phyloP scores from a whole-genome alignment of 345 rosid genomes.

The Nasturtium officinale region DNA sequence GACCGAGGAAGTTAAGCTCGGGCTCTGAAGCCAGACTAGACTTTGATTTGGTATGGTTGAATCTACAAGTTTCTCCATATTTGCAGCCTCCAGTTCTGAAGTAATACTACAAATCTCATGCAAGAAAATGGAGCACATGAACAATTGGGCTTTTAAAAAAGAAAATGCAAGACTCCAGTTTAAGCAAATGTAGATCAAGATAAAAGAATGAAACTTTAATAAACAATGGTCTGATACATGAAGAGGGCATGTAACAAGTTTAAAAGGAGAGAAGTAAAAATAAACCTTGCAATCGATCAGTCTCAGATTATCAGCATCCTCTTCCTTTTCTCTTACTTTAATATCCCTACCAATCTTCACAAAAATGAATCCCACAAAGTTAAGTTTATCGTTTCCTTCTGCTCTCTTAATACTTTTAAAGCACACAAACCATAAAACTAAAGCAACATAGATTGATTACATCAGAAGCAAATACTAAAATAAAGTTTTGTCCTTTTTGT shows the following conservation, averaged over 20 bases:
- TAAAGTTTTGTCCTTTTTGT: conserved; percentile 13
- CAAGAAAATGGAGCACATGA: neutral
- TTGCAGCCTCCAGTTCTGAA: conserved; percentile 93
- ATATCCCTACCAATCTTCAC: conserved; percentile 27
- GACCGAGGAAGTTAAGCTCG: conserved; percentile 85
- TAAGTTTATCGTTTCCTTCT: neutral
- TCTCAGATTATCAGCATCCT: conserved; percentile 21
- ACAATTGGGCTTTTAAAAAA: neutral
- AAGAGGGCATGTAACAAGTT: neutral
- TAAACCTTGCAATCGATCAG: conserved; percentile 37
- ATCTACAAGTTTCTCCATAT: conserved; percentile 84
- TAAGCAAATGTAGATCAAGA: neutral
- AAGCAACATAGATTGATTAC: neutral
- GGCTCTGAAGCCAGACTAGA: conserved; percentile 38
- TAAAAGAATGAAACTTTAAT: neutral
- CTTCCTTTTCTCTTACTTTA: conserved; percentile 28
- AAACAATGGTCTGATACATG: neutral
- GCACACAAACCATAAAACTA: neutral
- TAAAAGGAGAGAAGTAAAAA: neutral
- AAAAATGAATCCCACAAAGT: neutral
- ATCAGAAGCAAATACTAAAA: conserved; percentile 1
- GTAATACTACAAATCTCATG: conserved; percentile 66
- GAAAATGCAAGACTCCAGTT: neutral
- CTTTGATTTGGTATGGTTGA: conserved; percentile 64
- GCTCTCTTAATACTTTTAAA: neutral